Conservation (phyloP, 2,329 filamentous ascomycete species). For the Sphaerostilbella broomeana region DNA sequence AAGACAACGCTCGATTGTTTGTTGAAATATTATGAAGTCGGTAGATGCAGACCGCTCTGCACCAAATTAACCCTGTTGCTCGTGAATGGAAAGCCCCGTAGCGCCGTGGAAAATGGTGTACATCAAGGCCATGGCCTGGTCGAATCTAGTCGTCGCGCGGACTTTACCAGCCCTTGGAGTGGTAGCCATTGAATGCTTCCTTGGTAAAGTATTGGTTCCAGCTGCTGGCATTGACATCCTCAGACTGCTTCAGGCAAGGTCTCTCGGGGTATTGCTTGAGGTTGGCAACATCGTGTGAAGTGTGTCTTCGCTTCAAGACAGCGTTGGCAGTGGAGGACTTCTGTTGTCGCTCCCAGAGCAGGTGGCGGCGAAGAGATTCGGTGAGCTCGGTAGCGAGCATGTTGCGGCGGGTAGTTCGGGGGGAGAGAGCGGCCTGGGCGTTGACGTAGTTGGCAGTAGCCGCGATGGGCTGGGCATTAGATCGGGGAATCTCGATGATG, state of each 20-base stretch:
- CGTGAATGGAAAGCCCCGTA: slow-evolving; percentile 7
- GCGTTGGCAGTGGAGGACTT: slow-evolving; percentile 85
- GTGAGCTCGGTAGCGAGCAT: slow-evolving; percentile 95
- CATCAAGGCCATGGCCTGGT: slow-evolving; percentile 6
- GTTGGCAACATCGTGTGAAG: slow-evolving; percentile 84
- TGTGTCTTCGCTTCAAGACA: slow-evolving; percentile 82
- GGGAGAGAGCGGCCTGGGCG: slow-evolving; percentile 74
- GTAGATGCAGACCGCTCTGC: too few relatives aligned
- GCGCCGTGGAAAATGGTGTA: slow-evolving; percentile 11
- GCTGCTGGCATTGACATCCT: slow-evolving; percentile 61
- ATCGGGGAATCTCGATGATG: slow-evolving; percentile 59
- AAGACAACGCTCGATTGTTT: too few relatives aligned
- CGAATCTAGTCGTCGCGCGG: too few relatives aligned
- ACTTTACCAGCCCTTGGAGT: slow-evolving; percentile 36
- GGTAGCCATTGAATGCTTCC: slow-evolving; percentile 53
- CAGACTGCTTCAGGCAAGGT: slow-evolving; percentile 52
- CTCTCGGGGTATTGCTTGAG: slow-evolving; percentile 73
- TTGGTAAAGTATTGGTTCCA: slow-evolving; percentile 84
- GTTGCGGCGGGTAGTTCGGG: slow-evolving; percentile 83
- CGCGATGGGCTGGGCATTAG: slow-evolving; percentile 69
- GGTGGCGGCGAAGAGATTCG: slow-evolving; percentile 81
- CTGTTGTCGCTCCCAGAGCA: slow-evolving; percentile 92
- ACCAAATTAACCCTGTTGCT: neutral
- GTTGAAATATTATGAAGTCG: too few relatives aligned
- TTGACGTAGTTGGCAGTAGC: slow-evolving; percentile 58